These are phyloP conservation scores for Solanum chiquidenum DNA, from an alignment of 257 asterid species.

Conservation along the genomic window DNA sequence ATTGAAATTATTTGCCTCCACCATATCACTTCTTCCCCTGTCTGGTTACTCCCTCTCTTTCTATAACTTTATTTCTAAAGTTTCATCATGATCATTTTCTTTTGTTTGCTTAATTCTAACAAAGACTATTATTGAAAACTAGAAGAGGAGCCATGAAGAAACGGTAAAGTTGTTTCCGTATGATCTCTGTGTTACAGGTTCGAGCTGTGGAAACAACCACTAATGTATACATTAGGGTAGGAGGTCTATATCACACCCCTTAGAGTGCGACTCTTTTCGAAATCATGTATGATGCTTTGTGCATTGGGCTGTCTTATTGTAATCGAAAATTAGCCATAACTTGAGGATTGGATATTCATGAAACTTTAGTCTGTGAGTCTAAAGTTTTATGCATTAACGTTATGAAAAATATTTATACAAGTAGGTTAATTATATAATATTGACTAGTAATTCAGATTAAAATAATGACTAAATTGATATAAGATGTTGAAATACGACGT, in stretches of 20 bases:
- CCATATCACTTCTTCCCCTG: neutral
- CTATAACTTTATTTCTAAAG: neutral
- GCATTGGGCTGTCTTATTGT: neutral
- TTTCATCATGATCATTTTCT: neutral
- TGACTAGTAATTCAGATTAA: neutral
- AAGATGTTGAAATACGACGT: neutral
- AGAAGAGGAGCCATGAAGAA: neutral
- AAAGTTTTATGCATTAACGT: neutral
- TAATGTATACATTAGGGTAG: neutral
- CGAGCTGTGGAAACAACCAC: neutral
- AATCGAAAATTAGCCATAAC: neutral
- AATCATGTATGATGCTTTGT: neutral
- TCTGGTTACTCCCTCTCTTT: slow-evolving; percentile 1
- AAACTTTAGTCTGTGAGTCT: neutral
- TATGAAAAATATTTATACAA: neutral
- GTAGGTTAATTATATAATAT: neutral
- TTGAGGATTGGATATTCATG: neutral
- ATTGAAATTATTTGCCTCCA: neutral
- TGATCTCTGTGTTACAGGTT: neutral
- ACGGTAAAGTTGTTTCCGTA: neutral
- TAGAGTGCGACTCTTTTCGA: fast-evolving
- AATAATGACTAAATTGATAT: neutral
- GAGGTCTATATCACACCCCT: neutral
- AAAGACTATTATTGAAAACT: neutral
- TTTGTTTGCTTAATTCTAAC: neutral